Percentiles rank a stretch among this genome's conserved stretches.
Evolutionary conservation across 306 rosid species (phyloP).

Genomic region (Citrullus mucosospermus): DNA sequence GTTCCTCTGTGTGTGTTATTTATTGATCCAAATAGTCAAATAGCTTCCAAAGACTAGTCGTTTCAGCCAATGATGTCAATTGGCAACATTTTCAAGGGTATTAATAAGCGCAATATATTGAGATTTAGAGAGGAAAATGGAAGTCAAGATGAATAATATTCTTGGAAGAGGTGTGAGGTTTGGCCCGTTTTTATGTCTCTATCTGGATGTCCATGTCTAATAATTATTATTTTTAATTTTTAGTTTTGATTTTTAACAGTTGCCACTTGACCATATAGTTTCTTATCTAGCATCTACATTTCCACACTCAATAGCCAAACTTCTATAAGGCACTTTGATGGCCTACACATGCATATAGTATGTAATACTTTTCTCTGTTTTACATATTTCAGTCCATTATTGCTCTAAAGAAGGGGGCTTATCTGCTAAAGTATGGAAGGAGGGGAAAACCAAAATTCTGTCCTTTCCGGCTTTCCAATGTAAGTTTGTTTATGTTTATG

Average conservation of each 20-base stretch:
- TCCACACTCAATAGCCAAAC: background rate
- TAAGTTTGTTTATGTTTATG: slow-evolving; percentile 28
- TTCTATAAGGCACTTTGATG: background rate
- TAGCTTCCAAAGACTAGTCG: background rate
- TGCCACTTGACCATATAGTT: background rate
- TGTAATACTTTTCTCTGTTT: slow-evolving; percentile 16
- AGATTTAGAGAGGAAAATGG: slow-evolving; percentile 1
- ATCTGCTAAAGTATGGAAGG: slow-evolving; percentile 93
- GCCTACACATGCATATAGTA: background rate
- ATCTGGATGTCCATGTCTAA: background rate
- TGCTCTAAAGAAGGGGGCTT: slow-evolving; percentile 94
- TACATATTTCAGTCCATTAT: slow-evolving; percentile 68
- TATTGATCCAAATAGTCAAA: background rate
- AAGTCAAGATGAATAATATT: background rate
- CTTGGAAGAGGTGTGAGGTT: background rate
- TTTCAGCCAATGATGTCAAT: background rate
- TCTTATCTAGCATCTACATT: background rate
- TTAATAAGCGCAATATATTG: background rate
- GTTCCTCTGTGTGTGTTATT: background rate
- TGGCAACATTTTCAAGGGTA: background rate
- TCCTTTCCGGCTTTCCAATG: slow-evolving; percentile 94
- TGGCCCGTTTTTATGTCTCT: background rate
- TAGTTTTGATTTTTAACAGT: background rate
- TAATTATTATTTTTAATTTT: background rate
- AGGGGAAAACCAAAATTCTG: slow-evolving; percentile 97